These are phyloP conservation scores for Leccinum obscurum DNA, from an alignment of 768 basidiomycete genomes.

Conservation along the genomic window DNA sequence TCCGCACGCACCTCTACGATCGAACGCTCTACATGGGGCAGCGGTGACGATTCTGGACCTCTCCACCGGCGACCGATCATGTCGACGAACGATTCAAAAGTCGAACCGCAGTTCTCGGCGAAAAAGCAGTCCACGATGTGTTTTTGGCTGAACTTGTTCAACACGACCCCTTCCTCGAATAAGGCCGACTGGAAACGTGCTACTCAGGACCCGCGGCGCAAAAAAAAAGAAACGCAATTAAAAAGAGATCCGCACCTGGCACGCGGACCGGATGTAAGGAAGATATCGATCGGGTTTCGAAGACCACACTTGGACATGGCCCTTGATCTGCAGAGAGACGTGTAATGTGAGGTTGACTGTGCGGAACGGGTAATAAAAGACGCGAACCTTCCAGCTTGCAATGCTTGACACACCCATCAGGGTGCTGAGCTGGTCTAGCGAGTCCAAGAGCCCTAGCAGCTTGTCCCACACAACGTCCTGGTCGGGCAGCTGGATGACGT, in stretches of 20 bases:
- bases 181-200: conserved; percentile 49
- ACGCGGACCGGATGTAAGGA: conserved; percentile 63
- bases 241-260: conserved; percentile 47
- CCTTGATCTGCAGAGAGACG: conserved; percentile 40
- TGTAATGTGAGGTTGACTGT: neutral
- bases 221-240: neutral
- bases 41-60: conserved; percentile 35
- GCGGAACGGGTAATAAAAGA: neutral
- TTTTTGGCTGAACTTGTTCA: conserved; percentile 48
- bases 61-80: conserved; percentile 41
- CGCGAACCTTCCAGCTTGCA: conserved; percentile 61
- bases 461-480: conserved; percentile 52
- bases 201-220: neutral
- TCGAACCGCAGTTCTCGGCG: conserved; percentile 57
- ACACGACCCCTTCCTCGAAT: conserved; percentile 53
- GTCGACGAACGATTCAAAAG: conserved; percentile 47
- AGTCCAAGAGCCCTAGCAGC: conserved; percentile 50
- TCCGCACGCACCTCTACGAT: conserved; percentile 35
- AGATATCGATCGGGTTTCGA: conserved; percentile 40
- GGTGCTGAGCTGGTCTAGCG: conserved; percentile 51
- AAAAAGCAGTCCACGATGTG: conserved; percentile 69
- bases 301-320: conserved; percentile 50
- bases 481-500: conserved; percentile 53
- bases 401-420: conserved; percentile 47
- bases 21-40: conserved; percentile 42